These are phyloP conservation scores for Ophidiomyces ophidiicola DNA, from an alignment of 2,329 filamentous ascomycete species.

Conservation along the genomic window DNA sequence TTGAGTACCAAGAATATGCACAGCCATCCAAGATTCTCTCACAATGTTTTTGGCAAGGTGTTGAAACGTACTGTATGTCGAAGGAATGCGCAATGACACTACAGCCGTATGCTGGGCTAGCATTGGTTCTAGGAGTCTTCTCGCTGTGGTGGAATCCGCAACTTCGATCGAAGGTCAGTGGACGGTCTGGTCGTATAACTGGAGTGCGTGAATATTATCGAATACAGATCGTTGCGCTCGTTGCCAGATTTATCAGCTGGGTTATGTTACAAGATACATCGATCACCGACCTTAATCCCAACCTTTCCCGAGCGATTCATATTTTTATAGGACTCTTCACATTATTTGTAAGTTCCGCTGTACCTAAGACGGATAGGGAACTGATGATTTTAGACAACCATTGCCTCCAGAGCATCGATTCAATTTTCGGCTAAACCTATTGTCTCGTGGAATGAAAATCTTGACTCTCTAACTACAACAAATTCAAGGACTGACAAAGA, in stretches of 20 bases:
- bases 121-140: conserved; percentile 33
- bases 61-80: conserved; percentile 17
- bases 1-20: background rate
- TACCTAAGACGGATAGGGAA: background rate
- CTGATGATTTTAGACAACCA: conserved; percentile 26
- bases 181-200: conserved; percentile 30
- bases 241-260: conserved; percentile 35
- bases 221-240: conserved; percentile 35
- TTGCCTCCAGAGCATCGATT: conserved; percentile 29
- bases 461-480: conserved; percentile 21
- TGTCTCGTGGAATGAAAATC: conserved; percentile 32
- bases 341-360: conserved; percentile 24
- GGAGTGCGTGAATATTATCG: conserved; percentile 37
- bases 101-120: conserved; percentile 25
- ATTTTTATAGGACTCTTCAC: conserved; percentile 31
- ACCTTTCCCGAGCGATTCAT: conserved; percentile 28
- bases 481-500: conserved; percentile 18
- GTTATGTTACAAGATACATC: conserved; percentile 31
- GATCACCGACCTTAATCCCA: conserved; percentile 23
- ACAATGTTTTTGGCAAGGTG: conserved; percentile 18
- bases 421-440: conserved; percentile 32
- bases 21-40: conserved; percentile 16
- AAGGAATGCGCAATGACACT: conserved; percentile 23
- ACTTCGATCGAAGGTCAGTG: conserved; percentile 34
- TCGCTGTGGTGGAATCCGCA: conserved; percentile 41